phyloP scores from a whole-genome alignment of 495 filamentous ascomycete genomes.

The Trichodelitschia bisporula region DNA sequence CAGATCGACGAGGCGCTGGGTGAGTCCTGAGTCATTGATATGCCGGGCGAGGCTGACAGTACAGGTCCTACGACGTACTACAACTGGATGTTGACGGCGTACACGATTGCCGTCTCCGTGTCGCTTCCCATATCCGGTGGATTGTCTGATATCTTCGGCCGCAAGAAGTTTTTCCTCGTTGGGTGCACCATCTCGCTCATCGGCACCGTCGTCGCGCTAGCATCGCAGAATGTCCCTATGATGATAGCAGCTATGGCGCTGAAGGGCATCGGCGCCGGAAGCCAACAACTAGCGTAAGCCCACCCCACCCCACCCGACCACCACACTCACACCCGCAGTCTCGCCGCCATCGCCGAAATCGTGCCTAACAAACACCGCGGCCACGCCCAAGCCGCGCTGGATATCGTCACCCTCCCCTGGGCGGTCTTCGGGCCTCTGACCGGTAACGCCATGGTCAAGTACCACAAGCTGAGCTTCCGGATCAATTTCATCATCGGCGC shows the following conservation, averaged over 20 bases:
- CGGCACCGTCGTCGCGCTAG: conserved; percentile 3
- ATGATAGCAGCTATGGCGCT: conserved; percentile 4
- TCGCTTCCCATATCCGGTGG: background rate
- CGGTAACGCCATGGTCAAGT: background rate
- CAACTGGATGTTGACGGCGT: background rate
- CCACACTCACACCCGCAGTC: conserved; percentile 1
- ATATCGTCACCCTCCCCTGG: background rate
- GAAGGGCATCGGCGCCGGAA: conserved; percentile 3
- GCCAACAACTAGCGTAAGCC: conserved; percentile 4
- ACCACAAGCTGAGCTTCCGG: background rate
- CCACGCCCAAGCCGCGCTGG: background rate
- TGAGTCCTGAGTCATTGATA: background rate
- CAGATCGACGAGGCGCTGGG: conserved; percentile 1
- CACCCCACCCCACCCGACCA: conserved; percentile 3
- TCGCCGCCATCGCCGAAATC: conserved; percentile 1
- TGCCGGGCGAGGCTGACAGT: background rate
- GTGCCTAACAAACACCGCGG: background rate
- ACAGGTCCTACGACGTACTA: background rate
- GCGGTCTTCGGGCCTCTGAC: background rate
- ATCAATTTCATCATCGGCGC: conserved; percentile 1
- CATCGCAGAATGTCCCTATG: conserved; percentile 3
- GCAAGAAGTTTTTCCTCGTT: conserved; percentile 1
- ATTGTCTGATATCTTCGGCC: conserved; percentile 3
- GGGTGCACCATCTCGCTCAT: conserved; percentile 1
- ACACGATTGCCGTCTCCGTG: conserved; percentile 1